Evolutionary conservation across 129 eudicot genomes (phyloP).

Genomic region (Arctium lappa): DNA sequence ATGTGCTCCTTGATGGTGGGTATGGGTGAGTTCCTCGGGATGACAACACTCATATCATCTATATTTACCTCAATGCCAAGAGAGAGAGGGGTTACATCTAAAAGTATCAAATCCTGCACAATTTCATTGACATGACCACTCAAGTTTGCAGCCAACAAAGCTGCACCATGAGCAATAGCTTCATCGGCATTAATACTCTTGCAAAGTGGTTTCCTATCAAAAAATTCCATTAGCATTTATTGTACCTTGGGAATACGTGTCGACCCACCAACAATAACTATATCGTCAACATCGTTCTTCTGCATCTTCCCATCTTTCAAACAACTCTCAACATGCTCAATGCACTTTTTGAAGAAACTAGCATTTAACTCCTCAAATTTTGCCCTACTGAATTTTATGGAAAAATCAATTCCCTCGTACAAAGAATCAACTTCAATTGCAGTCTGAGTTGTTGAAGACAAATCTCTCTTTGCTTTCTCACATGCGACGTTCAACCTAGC

Average conservation of each 20-base stretch:
- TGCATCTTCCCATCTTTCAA: conserved; percentile 15
- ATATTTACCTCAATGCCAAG: background rate
- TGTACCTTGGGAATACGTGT: conserved; percentile 28
- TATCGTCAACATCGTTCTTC: conserved; percentile 17
- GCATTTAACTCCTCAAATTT: conserved; percentile 14
- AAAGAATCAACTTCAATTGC: conserved; percentile 10
- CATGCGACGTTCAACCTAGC: conserved; percentile 21
- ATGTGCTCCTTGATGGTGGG: background rate
- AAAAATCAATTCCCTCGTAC: conserved; percentile 13
- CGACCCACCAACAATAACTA: conserved; percentile 28
- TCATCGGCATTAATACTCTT: conserved; percentile 21
- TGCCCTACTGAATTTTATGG: background rate
- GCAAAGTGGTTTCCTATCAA: conserved; percentile 17
- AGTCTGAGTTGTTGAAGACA: conserved; percentile 7
- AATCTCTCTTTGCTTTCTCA: conserved; percentile 21
- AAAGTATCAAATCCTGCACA: background rate
- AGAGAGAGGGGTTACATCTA: conserved; percentile 4
- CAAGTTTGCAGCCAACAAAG: conserved; percentile 16
- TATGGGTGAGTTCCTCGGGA: background rate
- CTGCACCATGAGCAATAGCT: conserved; percentile 27
- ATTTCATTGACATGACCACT: background rate
- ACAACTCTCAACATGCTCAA: conserved; percentile 20
- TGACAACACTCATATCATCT: background rate
- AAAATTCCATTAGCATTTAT: conserved; percentile 18
- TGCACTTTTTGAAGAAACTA: conserved; percentile 11